These are phyloP conservation scores for Leccinum incarnatum DNA, from an alignment of 768 basidiomycete genomes.

Conservation along the genomic window DNA sequence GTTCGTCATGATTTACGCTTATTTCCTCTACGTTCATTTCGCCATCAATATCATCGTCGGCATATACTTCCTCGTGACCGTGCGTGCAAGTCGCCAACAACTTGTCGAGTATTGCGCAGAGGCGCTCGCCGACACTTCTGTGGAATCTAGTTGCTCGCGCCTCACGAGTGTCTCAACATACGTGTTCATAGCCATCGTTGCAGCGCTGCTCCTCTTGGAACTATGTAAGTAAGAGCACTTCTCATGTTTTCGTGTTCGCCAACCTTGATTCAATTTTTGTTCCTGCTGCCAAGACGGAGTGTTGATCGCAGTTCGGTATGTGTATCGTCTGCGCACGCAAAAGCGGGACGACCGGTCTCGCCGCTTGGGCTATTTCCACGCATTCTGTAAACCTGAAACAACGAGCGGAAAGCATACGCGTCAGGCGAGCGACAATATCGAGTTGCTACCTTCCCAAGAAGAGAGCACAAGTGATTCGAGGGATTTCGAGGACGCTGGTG, in stretches of 20 bases:
- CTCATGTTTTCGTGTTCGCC: background rate
- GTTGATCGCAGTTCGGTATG: slow-evolving; percentile 51
- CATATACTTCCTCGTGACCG: slow-evolving; percentile 47
- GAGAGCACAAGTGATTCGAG: slow-evolving; percentile 9
- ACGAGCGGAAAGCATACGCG: slow-evolving; percentile 16
- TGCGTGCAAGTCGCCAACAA: slow-evolving; percentile 45
- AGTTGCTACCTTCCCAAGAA: slow-evolving; percentile 21
- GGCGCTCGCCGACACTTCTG: slow-evolving; percentile 39
- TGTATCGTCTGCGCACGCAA: slow-evolving; percentile 49
- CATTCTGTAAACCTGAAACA: slow-evolving; percentile 19
- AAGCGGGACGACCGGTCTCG: slow-evolving; percentile 42
- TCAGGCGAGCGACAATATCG: slow-evolving; percentile 28
- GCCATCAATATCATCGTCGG: slow-evolving; percentile 52
- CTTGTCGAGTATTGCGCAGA: slow-evolving; percentile 44
- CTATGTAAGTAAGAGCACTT: slow-evolving; percentile 45
- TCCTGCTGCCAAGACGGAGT: slow-evolving; percentile 42
- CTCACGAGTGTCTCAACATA: slow-evolving; percentile 43
- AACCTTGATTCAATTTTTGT: background rate
- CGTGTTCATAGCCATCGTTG: slow-evolving; percentile 46
- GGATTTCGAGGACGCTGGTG: slow-evolving; percentile 12
- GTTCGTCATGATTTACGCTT: slow-evolving; percentile 55
- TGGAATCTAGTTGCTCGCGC: slow-evolving; percentile 43
- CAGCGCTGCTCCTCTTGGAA: slow-evolving; percentile 48
- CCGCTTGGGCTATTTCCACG: slow-evolving; percentile 33
- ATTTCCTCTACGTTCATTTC: slow-evolving; percentile 57